Percentiles rank a stretch among this genome's conserved stretches.
Conservation (phyloP, 805 yeast species). For the Vanderwaltozyma polyspora region DNA sequence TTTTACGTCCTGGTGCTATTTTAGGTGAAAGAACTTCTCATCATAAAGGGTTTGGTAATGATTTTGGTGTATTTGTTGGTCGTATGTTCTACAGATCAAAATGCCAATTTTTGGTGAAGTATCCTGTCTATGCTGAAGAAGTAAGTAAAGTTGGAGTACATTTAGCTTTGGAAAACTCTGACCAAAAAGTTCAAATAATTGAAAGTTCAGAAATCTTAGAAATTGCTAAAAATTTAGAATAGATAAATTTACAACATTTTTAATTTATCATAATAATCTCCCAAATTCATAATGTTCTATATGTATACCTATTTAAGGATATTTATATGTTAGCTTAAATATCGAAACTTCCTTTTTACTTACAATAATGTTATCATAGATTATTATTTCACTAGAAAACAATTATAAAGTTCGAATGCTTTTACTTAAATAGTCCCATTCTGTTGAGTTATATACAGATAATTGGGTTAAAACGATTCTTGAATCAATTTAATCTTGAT, state of each 20-base stretch:
- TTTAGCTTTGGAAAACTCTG: slow-evolving; percentile 26
- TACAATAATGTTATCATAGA: no score
- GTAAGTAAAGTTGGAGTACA: slow-evolving; percentile 48
- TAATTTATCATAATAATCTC: not conserved
- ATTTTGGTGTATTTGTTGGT: slow-evolving; percentile 26
- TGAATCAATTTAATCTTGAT: no score
- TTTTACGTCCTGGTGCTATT: slow-evolving; percentile 67
- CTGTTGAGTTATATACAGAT: no score
- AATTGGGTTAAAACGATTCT: no score
- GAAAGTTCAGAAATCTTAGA: slow-evolving; percentile 22
- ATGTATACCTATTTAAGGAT: no score
- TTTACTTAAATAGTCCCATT: no score
- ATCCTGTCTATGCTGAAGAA: slow-evolving; percentile 54
- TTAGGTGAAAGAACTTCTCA: slow-evolving; percentile 47
- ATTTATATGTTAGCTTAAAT: no score
- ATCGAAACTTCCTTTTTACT: no score
- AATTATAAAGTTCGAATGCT: no score
- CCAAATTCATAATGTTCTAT: no score
- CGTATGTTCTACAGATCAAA: slow-evolving; percentile 26
- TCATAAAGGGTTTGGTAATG: slow-evolving; percentile 31
- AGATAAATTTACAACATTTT: no score
- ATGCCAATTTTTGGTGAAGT: slow-evolving; percentile 22
- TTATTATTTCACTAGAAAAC: no score
- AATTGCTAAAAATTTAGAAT: slow-evolving; percentile 8
- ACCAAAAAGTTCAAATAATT: slow-evolving; percentile 23